Conservation (phyloP, 1,284 basidiomycete species). For the Erythrobasidium hasegawianum region DNA sequence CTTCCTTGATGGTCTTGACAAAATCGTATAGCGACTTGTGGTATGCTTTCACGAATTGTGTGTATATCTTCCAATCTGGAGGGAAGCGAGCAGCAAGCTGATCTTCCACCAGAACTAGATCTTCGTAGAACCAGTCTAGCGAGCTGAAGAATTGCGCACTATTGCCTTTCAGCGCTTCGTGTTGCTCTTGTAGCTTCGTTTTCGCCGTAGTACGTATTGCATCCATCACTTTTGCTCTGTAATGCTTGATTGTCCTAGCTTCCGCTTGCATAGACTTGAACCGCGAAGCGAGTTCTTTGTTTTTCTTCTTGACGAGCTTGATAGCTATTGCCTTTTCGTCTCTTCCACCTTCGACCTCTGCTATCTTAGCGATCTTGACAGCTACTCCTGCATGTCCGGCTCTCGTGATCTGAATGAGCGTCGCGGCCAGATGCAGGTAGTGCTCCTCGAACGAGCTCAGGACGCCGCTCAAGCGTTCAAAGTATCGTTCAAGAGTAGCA, state of each 20-base stretch:
- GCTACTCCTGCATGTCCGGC: constrained; percentile 77
- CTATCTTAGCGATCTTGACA: constrained; percentile 87
- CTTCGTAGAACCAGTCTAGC: constrained; percentile 88
- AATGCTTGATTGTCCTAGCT: constrained; percentile 82
- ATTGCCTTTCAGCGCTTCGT: constrained; percentile 35
- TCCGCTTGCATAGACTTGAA: constrained; percentile 89
- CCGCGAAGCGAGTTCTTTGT: constrained; percentile 79
- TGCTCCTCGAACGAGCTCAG: constrained; percentile 80
- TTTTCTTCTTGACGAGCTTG: constrained; percentile 86
- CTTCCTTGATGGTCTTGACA: constrained; percentile 66
- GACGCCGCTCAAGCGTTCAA: constrained; percentile 79
- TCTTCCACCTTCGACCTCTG: constrained; percentile 85
- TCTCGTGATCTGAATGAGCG: constrained; percentile 74
- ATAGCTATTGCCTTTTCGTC: constrained; percentile 95
- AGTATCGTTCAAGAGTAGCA: constrained; percentile 67
- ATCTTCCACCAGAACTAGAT: constrained; percentile 82
- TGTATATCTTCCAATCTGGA: constrained; percentile 66
- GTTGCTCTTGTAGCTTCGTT: constrained; percentile 35
- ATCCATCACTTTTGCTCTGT: constrained; percentile 83
- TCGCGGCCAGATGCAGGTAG: constrained; percentile 70
- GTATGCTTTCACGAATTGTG: constrained; percentile 80
- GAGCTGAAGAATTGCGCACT: constrained; percentile 67
- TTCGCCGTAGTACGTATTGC: constrained; percentile 74
- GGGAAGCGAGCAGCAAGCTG: constrained; percentile 89
- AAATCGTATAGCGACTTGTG: constrained; percentile 81